These are phyloP conservation scores for Sporothrix sp. DNA, from an alignment of 2,329 filamentous ascomycete species.

Conservation along the genomic window DNA sequence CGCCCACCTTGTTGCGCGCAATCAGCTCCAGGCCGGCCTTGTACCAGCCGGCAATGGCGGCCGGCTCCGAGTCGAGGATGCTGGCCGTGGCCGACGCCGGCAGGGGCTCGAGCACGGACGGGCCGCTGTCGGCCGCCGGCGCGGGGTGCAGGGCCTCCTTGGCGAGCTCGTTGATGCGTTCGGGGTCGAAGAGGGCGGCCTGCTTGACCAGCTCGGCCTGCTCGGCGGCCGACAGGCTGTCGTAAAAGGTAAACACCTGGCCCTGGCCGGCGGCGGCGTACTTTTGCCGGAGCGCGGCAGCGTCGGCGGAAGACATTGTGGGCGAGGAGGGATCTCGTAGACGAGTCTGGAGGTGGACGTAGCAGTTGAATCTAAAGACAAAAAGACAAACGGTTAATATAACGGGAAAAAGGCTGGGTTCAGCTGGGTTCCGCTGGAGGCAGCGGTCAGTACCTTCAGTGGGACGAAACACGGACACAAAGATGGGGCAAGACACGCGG, in stretches of 20 bases:
- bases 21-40: constrained; percentile 71
- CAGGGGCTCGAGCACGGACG: constrained; percentile 66
- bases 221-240: constrained; percentile 62
- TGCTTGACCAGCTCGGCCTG: constrained; percentile 74
- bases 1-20: constrained; percentile 63
- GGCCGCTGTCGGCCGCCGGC: constrained; percentile 49
- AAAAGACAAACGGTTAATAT: too few species aligned
- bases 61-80: constrained; percentile 75
- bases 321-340: too few species aligned
- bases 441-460: too few species aligned
- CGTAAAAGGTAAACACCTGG: constrained; percentile 82
- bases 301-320: constrained; percentile 27
- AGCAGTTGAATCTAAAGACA: too few species aligned
- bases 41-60: constrained; percentile 79
- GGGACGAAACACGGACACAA: too few species aligned
- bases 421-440: too few species aligned
- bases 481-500: too few species aligned
- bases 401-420: too few species aligned
- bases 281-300: constrained; percentile 58
- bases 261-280: constrained; percentile 67
- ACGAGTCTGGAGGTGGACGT: neutral
- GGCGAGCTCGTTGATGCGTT: constrained; percentile 79
- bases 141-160: constrained; percentile 67
- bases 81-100: constrained; percentile 80
- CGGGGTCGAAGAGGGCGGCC: constrained; percentile 70